Evolutionary conservation across 768 basidiomycete genomes (phyloP), one percentile per base, ranked within the genome.

Genomic region (Leccinum subgranulosum): DNA sequence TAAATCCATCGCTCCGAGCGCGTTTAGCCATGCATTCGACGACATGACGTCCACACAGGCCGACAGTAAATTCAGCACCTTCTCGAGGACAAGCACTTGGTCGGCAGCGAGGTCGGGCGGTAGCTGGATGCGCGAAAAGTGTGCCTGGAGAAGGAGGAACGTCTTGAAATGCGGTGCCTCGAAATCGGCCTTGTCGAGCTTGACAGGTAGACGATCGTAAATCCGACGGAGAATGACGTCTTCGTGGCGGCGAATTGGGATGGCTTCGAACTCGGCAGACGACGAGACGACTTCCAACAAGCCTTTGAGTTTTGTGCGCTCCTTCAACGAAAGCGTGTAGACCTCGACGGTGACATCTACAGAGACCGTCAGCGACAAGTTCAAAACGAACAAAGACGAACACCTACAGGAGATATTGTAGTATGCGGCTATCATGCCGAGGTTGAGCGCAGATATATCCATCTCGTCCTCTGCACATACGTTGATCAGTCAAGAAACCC

Each of bases 41-140:
- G 92, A 94, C 93, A 98, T 94, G 56, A 98, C 96, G 68, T 98
- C 95, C 31, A 98, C 94, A 66, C 93, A 96, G 1, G 96, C 96
- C 10, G 93, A 93, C 15, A 97, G 79, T 17, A 96, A 74, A 66
- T 94, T 95, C 63, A 97, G 78, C 23, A 95, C 88, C 73, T 95
- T 98, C 73, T 91, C 86, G 0, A 98, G 79, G 14, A 99, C 88
- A 34, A 92, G 74, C 1, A 79, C 80, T 71, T 98, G 97, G 69
- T 99, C 96, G 0, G 93, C 91, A 6, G 87, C 92, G 27, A 98
- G 86, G 67, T 98, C 97, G 12, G 95, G 87, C 1, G 96, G 95
- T 2, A 98, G 80, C 46, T 91, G 87, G 17, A 98, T 79, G 9
- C 95, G 89, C 1, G 92, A 93, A 76, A 98, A 99, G 76, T 98